Percentiles rank a stretch among this genome's conserved stretches.
phyloP scores from a whole-genome alignment of 1,284 basidiomycete genomes.

The Leccinum pachyderme region DNA sequence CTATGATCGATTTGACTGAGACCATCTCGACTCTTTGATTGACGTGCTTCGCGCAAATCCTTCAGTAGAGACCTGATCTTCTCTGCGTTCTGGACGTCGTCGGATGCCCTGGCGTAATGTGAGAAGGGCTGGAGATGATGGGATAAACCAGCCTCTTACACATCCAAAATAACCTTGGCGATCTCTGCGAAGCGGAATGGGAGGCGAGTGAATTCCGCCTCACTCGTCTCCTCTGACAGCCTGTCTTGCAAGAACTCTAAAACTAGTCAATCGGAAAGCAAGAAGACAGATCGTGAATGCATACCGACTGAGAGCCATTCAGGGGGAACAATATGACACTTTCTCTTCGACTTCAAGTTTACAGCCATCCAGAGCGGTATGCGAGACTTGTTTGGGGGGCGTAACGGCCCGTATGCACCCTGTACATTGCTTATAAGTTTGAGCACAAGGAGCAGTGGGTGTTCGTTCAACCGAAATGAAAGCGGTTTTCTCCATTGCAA shows the following conservation, averaged over 20 bases:
- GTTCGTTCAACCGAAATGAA: constrained; percentile 65
- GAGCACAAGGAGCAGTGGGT: constrained; percentile 29
- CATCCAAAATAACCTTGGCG: constrained; percentile 85
- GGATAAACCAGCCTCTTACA: constrained; percentile 47
- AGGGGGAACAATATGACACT: constrained; percentile 89
- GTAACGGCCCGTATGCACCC: constrained; percentile 92
- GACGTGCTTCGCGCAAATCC: constrained; percentile 91
- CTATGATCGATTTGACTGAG: constrained; percentile 70
- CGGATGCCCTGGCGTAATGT: constrained; percentile 65
- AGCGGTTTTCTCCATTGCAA: constrained; percentile 84
- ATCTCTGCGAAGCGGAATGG: constrained; percentile 89
- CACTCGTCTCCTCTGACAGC: constrained; percentile 68
- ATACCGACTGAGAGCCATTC: constrained; percentile 85
- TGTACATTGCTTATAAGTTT: constrained; percentile 32
- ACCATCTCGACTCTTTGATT: constrained; percentile 89
- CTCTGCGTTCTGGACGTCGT: constrained; percentile 84
- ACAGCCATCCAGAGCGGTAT: constrained; percentile 96
- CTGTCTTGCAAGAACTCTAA: constrained; percentile 74
- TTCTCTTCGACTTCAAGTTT: constrained; percentile 90
- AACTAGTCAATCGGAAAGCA: background rate
- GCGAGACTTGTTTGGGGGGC: constrained; percentile 78
- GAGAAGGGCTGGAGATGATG: background rate
- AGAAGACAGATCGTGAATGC: background rate
- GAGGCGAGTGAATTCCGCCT: constrained; percentile 69
- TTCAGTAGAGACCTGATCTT: constrained; percentile 84